A percentile compares a stretch with the other conserved stretches of the same genome.
These are phyloP conservation scores for Trypanosoma cruzi DNA, from an alignment of 208 protist species.

Conservation along the genomic window DNA sequence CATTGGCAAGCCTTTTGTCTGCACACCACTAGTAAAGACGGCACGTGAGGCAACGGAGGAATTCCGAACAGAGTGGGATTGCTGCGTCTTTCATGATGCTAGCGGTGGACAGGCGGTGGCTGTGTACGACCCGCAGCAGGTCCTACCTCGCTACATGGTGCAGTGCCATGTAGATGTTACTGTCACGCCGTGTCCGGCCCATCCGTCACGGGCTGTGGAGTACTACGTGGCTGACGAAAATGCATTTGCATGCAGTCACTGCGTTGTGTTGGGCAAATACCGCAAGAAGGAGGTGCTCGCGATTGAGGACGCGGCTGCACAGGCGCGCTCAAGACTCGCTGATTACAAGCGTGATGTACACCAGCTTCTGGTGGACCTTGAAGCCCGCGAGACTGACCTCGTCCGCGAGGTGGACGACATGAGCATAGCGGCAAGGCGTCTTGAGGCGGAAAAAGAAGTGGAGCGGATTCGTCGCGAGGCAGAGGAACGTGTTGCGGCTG, in stretches of 20 bases:
- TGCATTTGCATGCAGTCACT: conserved; percentile 73
- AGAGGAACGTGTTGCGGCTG: conserved; percentile 50
- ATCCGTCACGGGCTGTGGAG: conserved; percentile 64
- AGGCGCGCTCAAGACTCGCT: conserved; percentile 48
- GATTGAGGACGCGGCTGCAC: conserved; percentile 60
- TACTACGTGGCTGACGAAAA: conserved; percentile 65
- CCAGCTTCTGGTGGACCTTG: conserved; percentile 48
- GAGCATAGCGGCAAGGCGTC: conserved; percentile 43
- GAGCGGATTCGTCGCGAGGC: conserved; percentile 61
- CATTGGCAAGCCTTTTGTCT: conserved; percentile 42
- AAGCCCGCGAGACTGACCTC: conserved; percentile 43
- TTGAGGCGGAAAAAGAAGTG: conserved; percentile 51
- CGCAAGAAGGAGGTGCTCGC: conserved; percentile 50
- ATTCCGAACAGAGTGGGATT: conserved; percentile 55
- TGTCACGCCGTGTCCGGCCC: conserved; percentile 57
- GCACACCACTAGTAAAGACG: conserved; percentile 24
- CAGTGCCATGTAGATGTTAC: conserved; percentile 61
- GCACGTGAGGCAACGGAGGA: conserved; percentile 30
- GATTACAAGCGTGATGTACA: conserved; percentile 44
- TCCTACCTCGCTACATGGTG: conserved; percentile 64
- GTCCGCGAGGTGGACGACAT: conserved; percentile 42
- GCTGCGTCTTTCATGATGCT: conserved; percentile 47
- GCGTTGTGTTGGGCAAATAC: conserved; percentile 66
- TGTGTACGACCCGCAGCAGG: conserved; percentile 56
- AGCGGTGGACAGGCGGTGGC: conserved; percentile 41